These are phyloP conservation scores for Gynochthodes officinalis DNA, from an alignment of 257 asterid species.

Conservation along the genomic window DNA sequence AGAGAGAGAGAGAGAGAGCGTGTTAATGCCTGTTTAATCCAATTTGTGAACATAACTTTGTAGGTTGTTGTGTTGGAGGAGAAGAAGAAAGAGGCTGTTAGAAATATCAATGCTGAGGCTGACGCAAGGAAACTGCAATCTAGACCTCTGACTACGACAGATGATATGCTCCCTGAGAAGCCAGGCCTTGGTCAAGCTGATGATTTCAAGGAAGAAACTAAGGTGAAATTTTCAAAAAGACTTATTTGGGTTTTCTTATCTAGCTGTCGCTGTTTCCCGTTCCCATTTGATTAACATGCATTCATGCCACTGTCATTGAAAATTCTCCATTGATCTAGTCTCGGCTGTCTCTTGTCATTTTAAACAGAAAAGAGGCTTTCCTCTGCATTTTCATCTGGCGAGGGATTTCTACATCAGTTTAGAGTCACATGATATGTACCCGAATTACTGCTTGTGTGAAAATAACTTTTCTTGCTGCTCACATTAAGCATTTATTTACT, in stretches of 20 bases:
- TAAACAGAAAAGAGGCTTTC: too few relatives aligned
- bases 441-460: background rate
- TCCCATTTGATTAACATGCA: background rate
- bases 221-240: constrained; percentile 27
- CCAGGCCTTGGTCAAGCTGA: constrained; percentile 30
- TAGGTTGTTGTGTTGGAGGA: constrained; percentile 64
- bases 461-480: background rate
- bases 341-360: too few relatives aligned
- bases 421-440: background rate
- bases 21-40: background rate
- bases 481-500: background rate
- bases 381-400: background rate
- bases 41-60: constrained; percentile 4
- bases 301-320: background rate
- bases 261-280: background rate
- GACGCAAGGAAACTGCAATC: constrained; percentile 18
- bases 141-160: constrained; percentile 13
- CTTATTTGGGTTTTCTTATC: background rate
- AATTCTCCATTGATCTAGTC: background rate
- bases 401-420: background rate
- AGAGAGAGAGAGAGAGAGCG: too few relatives aligned
- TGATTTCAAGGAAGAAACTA: constrained; percentile 31
- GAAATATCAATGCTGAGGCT: constrained; percentile 28
- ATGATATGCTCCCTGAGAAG: constrained; percentile 27
- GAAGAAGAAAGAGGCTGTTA: constrained; percentile 36